Conservation (phyloP, 768 basidiomycete species). For the Leucocoprinus leucothites region DNA sequence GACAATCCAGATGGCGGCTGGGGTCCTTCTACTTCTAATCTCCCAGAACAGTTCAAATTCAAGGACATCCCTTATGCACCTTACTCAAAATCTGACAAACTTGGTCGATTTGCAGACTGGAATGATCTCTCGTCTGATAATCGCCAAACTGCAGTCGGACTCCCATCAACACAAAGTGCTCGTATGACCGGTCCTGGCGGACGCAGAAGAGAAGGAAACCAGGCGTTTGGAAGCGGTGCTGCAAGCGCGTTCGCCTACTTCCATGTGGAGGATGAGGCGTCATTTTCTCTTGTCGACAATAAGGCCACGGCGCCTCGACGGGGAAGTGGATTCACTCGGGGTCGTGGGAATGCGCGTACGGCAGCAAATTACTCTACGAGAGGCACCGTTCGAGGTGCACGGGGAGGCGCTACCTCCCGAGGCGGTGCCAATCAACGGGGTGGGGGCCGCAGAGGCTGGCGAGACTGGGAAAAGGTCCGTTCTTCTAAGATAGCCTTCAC, state of each 20-base stretch:
- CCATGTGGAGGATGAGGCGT: conserved; percentile 97
- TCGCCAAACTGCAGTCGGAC: conserved; percentile 53
- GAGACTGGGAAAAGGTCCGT: conserved; percentile 91
- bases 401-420: conserved; percentile 42
- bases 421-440: conserved; percentile 47
- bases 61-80: conserved; percentile 99
- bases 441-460: conserved; percentile 65
- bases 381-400: conserved; percentile 43
- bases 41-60: conserved; percentile 93
- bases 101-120: conserved; percentile 98
- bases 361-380: conserved; percentile 43
- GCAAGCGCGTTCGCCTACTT: conserved; percentile 94
- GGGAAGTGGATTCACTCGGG: conserved; percentile 61
- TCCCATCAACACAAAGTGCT: conserved; percentile 40
- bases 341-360: conserved; percentile 47
- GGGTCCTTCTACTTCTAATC: conserved; percentile 80
- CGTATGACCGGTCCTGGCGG: conserved; percentile 50
- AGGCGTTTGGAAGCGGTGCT: conserved; percentile 87
- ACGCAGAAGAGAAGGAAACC: conserved; percentile 71
- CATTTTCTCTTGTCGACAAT: conserved; percentile 94
- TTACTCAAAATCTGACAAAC: conserved; percentile 98
- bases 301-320: conserved; percentile 70
- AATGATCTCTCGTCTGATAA: conserved; percentile 71
- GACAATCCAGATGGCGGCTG: conserved; percentile 94
- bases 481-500: not conserved